Percentiles rank a stretch among this genome's conserved stretches.
Conservation (phyloP, 2,329 filamentous ascomycete genomes). For the Ascochyta lentis region DNA sequence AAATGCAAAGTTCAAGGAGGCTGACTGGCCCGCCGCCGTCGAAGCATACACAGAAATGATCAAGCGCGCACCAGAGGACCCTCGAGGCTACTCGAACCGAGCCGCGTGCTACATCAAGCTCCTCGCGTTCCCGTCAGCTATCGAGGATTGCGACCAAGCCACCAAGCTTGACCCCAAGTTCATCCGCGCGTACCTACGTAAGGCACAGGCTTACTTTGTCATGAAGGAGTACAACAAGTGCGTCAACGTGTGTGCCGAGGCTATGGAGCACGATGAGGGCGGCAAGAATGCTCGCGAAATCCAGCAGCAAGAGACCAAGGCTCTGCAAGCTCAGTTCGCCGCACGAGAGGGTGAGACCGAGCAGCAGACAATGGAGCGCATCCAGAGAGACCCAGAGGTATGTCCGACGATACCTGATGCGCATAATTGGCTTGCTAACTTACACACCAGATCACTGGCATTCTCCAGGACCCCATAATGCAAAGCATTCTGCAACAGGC, state of each 20-base stretch:
- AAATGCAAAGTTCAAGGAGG: conserved; percentile 96
- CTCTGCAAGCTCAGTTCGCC: conserved; percentile 85
- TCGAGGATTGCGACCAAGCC: conserved; percentile 89
- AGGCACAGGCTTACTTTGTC: conserved; percentile 92
- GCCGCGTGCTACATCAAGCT: conserved; percentile 97
- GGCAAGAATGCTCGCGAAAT: conserved; percentile 90
- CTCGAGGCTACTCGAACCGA: conserved; percentile 95
- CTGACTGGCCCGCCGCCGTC: conserved; percentile 93
- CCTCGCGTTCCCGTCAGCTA: conserved; percentile 90
- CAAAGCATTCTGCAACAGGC: conserved; percentile 96
- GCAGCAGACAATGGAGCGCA: conserved; percentile 89
- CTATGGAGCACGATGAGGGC: conserved; percentile 75
- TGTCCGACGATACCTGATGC: conserved; percentile 44
- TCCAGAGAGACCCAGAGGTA: conserved; percentile 90
- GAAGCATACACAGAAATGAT: conserved; percentile 96
- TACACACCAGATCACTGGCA: conserved; percentile 72
- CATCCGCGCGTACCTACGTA: conserved; percentile 94
- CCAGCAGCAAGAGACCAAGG: conserved; percentile 92
- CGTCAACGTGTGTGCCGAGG: conserved; percentile 86
- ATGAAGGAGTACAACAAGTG: conserved; percentile 99
- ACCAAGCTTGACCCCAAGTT: conserved; percentile 92
- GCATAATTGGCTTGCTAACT: not conserved
- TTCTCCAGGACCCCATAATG: conserved; percentile 97
- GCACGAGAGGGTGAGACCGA: conserved; percentile 94
- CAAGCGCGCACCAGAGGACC: conserved; percentile 91